A percentile compares a stretch with the other conserved stretches of the same genome.
phyloP scores from a whole-genome alignment of 306 rosid genomes.

The Pterocarpus macrocarpus region DNA sequence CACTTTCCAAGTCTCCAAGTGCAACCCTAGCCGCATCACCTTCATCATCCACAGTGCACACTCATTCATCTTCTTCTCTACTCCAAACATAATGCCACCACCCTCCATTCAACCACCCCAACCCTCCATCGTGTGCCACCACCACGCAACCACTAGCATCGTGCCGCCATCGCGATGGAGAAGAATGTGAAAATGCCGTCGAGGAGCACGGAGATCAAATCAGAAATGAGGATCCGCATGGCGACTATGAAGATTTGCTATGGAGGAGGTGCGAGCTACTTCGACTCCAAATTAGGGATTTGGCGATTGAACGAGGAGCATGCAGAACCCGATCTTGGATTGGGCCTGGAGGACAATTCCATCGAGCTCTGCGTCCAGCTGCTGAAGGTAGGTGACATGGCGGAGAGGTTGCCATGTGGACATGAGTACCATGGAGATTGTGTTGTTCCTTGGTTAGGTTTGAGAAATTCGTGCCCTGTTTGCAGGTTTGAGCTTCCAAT shows the following conservation, averaged over 20 bases:
- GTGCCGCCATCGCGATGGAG: conserved; percentile 20
- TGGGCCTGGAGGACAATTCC: conserved; percentile 90
- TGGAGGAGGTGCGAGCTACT: conserved; percentile 72
- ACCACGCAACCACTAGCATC: too few relatives aligned
- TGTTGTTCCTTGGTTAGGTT: conserved; percentile 76
- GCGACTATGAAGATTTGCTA: conserved; percentile 63
- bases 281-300: conserved; percentile 70
- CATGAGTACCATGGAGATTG: conserved; percentile 83
- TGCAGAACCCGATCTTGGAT: conserved; percentile 83
- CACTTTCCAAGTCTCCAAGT: too few relatives aligned
- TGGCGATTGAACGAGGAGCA: conserved; percentile 70
- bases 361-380: conserved; percentile 77
- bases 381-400: conserved; percentile 71
- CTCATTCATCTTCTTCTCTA: too few relatives aligned
- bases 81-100: too few relatives aligned
- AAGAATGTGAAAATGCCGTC: conserved; percentile 54
- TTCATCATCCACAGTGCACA: too few relatives aligned
- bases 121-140: too few relatives aligned
- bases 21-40: too few relatives aligned
- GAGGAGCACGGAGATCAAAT: conserved; percentile 60
- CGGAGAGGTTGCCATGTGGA: conserved; percentile 77
- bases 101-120: too few relatives aligned
- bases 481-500: conserved; percentile 86
- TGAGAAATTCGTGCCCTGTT: conserved; percentile 83
- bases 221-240: conserved; percentile 59